Evolutionary conservation across 163 green algal genomes (phyloP).

Genomic region (Scenedesmus sp.): DNA sequence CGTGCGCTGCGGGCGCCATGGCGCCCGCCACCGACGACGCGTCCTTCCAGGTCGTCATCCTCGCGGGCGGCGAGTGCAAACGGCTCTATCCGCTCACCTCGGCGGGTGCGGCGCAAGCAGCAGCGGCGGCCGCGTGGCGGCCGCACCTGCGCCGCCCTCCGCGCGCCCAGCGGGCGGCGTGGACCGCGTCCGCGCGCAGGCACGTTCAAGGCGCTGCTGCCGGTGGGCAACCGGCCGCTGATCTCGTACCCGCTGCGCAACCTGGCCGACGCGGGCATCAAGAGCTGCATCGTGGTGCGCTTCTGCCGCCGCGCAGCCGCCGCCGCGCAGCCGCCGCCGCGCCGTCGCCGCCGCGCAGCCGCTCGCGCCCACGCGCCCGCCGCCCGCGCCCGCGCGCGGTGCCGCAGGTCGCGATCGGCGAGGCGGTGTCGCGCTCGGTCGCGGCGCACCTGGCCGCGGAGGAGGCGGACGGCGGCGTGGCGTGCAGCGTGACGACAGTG

Average conservation of each 20-base stretch:
- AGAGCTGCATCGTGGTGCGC: slow-evolving; percentile 70
- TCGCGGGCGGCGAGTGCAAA: slow-evolving; percentile 69
- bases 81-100: slow-evolving; percentile 72
- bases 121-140: neutral
- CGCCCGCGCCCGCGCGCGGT: too few relatives aligned
- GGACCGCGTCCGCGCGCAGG: slow-evolving; percentile 22
- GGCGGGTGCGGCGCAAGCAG: slow-evolving; percentile 11
- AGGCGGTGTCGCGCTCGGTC: slow-evolving; percentile 41
- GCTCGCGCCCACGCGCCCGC: neutral
- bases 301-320: neutral
- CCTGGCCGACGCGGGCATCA: slow-evolving; percentile 74
- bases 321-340: neutral
- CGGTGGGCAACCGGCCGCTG: slow-evolving; percentile 75
- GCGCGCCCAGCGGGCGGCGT: too few relatives aligned
- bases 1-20: neutral
- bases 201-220: slow-evolving; percentile 75
- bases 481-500: slow-evolving; percentile 50
- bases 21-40: neutral
- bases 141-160: neutral
- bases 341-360: neutral
- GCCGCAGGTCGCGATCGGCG: slow-evolving; percentile 39
- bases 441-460: slow-evolving; percentile 24
- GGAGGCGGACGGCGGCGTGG: slow-evolving; percentile 35
- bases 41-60: slow-evolving; percentile 65
- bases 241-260: slow-evolving; percentile 77